Percentiles rank a stretch among this genome's conserved stretches.
Conservation (phyloP, 208 protist species). For the Blastocrithidia nonstop region DNA sequence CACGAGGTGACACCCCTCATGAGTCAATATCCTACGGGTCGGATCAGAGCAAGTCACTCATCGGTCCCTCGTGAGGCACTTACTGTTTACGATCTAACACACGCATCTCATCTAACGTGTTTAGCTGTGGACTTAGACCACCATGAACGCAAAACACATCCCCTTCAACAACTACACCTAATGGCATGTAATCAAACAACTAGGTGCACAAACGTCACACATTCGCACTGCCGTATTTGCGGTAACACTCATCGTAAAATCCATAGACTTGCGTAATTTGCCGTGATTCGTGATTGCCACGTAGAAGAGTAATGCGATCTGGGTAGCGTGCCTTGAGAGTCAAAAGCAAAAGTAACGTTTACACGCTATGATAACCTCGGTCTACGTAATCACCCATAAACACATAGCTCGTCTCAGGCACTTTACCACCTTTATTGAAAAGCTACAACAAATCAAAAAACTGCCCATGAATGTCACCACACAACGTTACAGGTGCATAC, state of each 20-base stretch:
- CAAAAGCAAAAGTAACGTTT: slow-evolving; percentile 85
- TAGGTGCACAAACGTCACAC: slow-evolving; percentile 82
- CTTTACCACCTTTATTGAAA: slow-evolving; percentile 89
- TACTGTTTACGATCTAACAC: slow-evolving; percentile 81
- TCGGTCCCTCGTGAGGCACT: slow-evolving; percentile 80
- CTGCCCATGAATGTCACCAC: slow-evolving; percentile 99
- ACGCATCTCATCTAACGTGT: slow-evolving; percentile 75
- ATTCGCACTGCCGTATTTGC: slow-evolving; percentile 84
- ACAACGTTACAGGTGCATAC: slow-evolving; percentile 94
- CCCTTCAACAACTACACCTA: slow-evolving; percentile 81
- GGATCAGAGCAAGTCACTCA: slow-evolving; percentile 84
- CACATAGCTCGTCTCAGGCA: slow-evolving; percentile 73
- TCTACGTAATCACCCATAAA: slow-evolving; percentile 93
- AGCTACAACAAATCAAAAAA: slow-evolving; percentile 97
- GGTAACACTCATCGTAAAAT: slow-evolving; percentile 93
- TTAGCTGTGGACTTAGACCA: slow-evolving; percentile 73
- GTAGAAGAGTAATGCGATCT: slow-evolving; percentile 89
- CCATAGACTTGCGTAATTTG: slow-evolving; percentile 95
- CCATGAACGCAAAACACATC: slow-evolving; percentile 92
- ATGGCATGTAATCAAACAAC: slow-evolving; percentile 89
- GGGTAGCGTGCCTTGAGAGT: slow-evolving; percentile 89
- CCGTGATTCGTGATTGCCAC: slow-evolving; percentile 95
- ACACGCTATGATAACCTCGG: slow-evolving; percentile 89
- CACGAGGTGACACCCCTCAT: slow-evolving; percentile 74
- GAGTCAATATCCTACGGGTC: slow-evolving; percentile 86